These are phyloP conservation scores for Fusarium buharicum DNA, from an alignment of 2,329 filamentous ascomycete species.

Conservation along the genomic window DNA sequence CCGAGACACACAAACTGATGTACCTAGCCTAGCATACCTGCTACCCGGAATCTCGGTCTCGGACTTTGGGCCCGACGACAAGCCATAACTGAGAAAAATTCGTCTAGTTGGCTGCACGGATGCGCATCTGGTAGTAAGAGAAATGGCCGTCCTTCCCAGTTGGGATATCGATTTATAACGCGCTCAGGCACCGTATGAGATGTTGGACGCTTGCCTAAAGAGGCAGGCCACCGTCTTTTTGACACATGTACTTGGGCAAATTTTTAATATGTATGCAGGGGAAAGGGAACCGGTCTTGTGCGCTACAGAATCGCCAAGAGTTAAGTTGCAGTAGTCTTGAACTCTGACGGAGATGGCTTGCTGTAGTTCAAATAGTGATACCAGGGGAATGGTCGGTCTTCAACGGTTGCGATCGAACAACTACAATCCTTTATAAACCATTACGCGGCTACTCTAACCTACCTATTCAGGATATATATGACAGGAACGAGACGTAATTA, in stretches of 20 bases:
- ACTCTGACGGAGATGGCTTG: too few relatives aligned
- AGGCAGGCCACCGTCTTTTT: constrained; percentile 7
- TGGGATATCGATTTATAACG: background rate
- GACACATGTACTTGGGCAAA: background rate
- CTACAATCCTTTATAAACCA: too few relatives aligned
- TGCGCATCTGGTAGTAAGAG: background rate
- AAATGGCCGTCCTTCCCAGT: constrained; percentile 12
- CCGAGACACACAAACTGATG: too few relatives aligned
- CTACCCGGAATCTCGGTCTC: background rate
- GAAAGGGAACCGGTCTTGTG: background rate
- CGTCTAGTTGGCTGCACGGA: background rate
- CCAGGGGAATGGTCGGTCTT: too few relatives aligned
- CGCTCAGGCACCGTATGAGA: background rate
- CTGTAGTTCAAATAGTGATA: too few relatives aligned
- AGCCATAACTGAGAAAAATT: constrained; percentile 8
- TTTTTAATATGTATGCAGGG: constrained; percentile 1
- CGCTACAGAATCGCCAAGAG: too few relatives aligned
- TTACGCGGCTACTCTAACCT: too few relatives aligned
- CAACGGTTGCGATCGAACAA: too few relatives aligned
- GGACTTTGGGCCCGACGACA: background rate
- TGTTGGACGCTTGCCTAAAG: constrained; percentile 5
- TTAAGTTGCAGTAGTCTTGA: background rate
- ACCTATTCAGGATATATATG: too few relatives aligned
- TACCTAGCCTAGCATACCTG: too few relatives aligned
- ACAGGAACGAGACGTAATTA: too few relatives aligned